Base-by-base conservation (phyloP, 2,329 filamentous ascomycete species). In the Knufia petricola region DNA sequence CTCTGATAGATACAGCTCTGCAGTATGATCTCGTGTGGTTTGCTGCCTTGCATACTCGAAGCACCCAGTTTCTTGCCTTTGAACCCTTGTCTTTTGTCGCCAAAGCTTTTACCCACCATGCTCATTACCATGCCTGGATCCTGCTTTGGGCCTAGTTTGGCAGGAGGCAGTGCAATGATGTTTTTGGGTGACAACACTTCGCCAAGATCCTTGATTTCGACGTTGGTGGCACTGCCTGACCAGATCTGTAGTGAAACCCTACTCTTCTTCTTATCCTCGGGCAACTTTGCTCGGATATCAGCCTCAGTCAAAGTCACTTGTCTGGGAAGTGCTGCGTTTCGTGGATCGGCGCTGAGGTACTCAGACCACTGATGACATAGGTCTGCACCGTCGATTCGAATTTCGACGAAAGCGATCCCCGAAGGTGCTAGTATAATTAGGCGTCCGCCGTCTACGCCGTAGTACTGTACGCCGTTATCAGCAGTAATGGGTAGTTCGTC, bases 331-430 rank as follows among this genome's bases (percentile, higher is more conserved):
- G 69, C 68, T 49, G 54, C 59, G 19, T 75, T 76, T 50, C 76
- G 77, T 23, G 69, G 70, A 51, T 76, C 74, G 20, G 77, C 77
- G 39, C 81, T 75, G 4, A 79, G 70, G 60, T 85, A 94, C 62
- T 95, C 90, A 55, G 92, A 80, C 79, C 85, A 94, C 13, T 78
- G 72, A 55, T 76, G 82, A 63, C 89, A 95, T 13, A 87, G 69
- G 36, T 87, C 81, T 52, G 95, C 87, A n/a, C 80, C 84, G 52
- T 89, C 84, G 0, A 76, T 72, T 59, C 79, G 89, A 7, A 96
- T 77, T 64, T 96, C 90, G 9, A 95, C 73, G 64, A 86, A 94
- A 0, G 87, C 82, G 40, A 96, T 77, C 0, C 90, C 92, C 0
- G 87, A 84, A 1, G 82, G 74, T 2, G 90, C 86, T 34, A 85